Evolutionary conservation across 2,329 filamentous ascomycete species (phyloP), one percentile per base, ranked within the genome.

Genomic region (Cladosporium sp.): DNA sequence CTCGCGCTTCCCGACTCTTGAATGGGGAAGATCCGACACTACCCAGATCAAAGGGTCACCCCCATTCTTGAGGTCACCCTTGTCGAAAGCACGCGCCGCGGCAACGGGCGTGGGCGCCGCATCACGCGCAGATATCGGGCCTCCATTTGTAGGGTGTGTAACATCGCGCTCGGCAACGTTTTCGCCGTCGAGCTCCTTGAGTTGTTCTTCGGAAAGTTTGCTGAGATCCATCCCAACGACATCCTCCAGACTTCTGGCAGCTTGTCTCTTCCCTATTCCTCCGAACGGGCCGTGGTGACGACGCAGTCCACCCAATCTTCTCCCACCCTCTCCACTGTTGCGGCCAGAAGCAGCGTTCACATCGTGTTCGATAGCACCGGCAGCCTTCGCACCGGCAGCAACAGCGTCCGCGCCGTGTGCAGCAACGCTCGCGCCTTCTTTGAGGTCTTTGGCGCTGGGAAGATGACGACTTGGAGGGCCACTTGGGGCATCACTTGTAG

Each of bases 101-200:
- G 11, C 32, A 34, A 34, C 32, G 8, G 32, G 8, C 10, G 32
- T 34, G 8, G 32, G 32, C 32, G 32, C 32, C 32, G 32, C 32
- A 34, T 34, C 32, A 34, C 32, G 32, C 6, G 15, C 15, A n/a
- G 15, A 18, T 7, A 41, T 8, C 6, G 5, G 15, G 38, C 38
- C 32, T 34, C 32, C 32, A 34, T 34, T 12, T 10, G 32, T 34
- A 12, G 8, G 32, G 32, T 34, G 32, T 34, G 32, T 12, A 11
- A 12, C 8, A 3, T 34, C 32, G 32, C 32, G 32, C 12, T n/a
- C 26, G 1, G 57, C 34, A 15, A 14, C 34, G 3, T 59, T 21
- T 15, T 60, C 38, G 38, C 58, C 58, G 24, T 60, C 58, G 24
- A 60, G 58, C 28, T 60, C 36, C 11, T 38, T 41, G 38, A 60